Percentiles rank a stretch among this genome's conserved stretches.
Evolutionary conservation across 1,284 basidiomycete species (phyloP).

Genomic region (Malassezia caprae): DNA sequence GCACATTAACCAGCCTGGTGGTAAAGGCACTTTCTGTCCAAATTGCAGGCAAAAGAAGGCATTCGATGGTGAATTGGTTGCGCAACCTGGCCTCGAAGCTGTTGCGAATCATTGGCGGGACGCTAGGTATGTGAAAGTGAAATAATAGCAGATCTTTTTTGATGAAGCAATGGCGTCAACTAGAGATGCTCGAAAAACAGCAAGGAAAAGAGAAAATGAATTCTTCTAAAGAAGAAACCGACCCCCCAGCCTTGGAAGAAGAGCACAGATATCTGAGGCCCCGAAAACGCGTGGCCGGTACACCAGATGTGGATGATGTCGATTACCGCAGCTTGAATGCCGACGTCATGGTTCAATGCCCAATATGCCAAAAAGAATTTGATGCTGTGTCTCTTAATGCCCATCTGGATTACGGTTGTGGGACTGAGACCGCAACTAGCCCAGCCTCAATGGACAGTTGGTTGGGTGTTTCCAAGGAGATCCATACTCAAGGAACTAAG

Average conservation of each 20-base stretch:
- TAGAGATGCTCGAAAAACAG: not conserved
- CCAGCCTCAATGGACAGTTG: not conserved
- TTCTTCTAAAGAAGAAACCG: not conserved
- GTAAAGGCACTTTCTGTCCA: slow-evolving; percentile 35
- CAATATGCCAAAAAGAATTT: slow-evolving; percentile 33
- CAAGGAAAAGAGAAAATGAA: not conserved
- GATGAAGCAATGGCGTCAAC: not conserved
- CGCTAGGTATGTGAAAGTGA: slow-evolving; percentile 10
- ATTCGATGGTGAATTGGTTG: slow-evolving; percentile 36
- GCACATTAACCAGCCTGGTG: slow-evolving; percentile 42
- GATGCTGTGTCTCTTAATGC: slow-evolving; percentile 31
- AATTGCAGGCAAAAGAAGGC: slow-evolving; percentile 43
- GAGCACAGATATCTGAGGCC: not conserved
- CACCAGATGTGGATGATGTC: slow-evolving; percentile 1
- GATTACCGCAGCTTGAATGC: slow-evolving; percentile 16
- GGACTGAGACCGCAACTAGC: slow-evolving; percentile 18
- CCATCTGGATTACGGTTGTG: slow-evolving; percentile 35
- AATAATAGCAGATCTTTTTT: slow-evolving; percentile 2
- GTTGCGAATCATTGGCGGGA: slow-evolving; percentile 33
- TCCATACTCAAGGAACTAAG: slow-evolving; percentile 18
- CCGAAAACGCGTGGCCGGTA: slow-evolving; percentile 16
- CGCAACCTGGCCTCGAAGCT: slow-evolving; percentile 31
- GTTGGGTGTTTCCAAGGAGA: not conserved
- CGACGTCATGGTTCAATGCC: slow-evolving; percentile 26
- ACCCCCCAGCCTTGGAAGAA: not conserved